These are phyloP conservation scores for Effrenium voratum DNA, from an alignment of 73 alveolate genomes.

Conservation along the genomic window DNA sequence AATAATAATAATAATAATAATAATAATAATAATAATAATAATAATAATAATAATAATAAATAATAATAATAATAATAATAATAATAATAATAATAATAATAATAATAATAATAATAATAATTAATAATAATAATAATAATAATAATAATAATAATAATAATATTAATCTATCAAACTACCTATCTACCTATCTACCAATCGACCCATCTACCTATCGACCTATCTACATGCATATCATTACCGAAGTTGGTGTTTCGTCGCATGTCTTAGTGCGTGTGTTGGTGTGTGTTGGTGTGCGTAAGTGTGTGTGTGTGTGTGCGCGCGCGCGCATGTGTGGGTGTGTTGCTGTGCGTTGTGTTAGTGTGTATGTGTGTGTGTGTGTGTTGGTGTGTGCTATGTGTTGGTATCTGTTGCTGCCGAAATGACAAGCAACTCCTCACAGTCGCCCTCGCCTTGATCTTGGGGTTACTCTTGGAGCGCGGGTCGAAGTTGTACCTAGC, in stretches of 20 bases:
- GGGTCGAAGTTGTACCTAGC: slow-evolving; percentile 33
- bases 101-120: too few species aligned
- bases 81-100: too few species aligned
- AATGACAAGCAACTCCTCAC: too few species aligned
- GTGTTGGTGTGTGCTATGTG: too few species aligned
- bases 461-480: slow-evolving; percentile 36
- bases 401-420: too few species aligned
- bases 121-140: too few species aligned
- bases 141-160: too few species aligned
- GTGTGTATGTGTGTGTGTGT: neutral
- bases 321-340: neutral
- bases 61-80: too few species aligned
- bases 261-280: neutral
- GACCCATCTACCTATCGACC: neutral
- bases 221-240: neutral
- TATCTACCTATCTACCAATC: neutral
- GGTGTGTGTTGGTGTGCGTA: neutral
- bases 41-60: too few species aligned
- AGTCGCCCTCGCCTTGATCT: slow-evolving; percentile 10
- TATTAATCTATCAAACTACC: neutral
- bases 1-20: too few species aligned
- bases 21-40: too few species aligned
- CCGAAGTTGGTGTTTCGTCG: neutral
- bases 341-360: neutral
- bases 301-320: neutral